Conservation (phyloP, 2,329 filamentous ascomycete genomes). For the Fusarium sp. region DNA sequence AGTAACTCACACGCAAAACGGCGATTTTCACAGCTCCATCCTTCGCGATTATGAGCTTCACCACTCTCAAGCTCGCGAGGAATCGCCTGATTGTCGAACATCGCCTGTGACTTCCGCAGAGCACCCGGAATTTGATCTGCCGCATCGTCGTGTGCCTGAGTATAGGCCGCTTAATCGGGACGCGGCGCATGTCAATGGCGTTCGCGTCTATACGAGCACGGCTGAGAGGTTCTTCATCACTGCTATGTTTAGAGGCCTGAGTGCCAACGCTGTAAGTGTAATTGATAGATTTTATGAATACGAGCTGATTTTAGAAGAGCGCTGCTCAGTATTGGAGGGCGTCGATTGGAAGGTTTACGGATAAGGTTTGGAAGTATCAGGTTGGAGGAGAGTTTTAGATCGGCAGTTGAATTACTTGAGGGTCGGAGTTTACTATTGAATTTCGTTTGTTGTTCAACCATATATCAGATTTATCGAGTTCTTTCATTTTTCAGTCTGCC, state of each 20-base stretch:
- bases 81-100: not conserved
- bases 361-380: slow-evolving; percentile 22
- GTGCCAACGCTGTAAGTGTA: slow-evolving; percentile 15
- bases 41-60: slow-evolving; percentile 30
- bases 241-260: slow-evolving; percentile 18
- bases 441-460: not conserved
- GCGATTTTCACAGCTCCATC: slow-evolving; percentile 4
- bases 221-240: slow-evolving; percentile 18
- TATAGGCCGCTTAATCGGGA: slow-evolving; percentile 15
- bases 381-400: slow-evolving; percentile 25
- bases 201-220: slow-evolving; percentile 11
- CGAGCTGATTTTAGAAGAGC: not conserved
- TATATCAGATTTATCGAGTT: accelerated
- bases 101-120: not conserved
- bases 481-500: accelerated
- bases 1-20: slow-evolving; percentile 2
- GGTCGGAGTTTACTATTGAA: not conserved
- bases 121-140: slow-evolving; percentile 10
- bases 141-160: slow-evolving; percentile 20
- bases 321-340: slow-evolving; percentile 28
- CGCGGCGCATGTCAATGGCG: not conserved
- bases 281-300: accelerated
- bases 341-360: slow-evolving; percentile 18
- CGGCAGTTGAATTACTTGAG: accelerated
- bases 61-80: not conserved